Conservation (phyloP, 1,284 basidiomycete genomes). For the Kalmanozyma brasiliensis region DNA sequence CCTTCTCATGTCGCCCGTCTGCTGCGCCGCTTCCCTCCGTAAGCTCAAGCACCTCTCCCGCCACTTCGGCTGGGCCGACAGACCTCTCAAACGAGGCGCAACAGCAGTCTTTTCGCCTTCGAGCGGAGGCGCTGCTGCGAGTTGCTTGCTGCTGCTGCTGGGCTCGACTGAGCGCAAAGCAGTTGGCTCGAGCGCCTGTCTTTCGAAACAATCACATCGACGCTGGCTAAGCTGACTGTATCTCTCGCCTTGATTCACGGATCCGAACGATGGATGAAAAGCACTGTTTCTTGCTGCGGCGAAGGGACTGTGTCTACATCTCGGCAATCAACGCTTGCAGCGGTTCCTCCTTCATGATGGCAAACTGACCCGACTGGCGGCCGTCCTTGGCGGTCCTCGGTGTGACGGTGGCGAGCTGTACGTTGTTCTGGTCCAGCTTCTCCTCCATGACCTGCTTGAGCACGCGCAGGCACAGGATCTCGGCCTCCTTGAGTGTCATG, state of each 20-base stretch:
- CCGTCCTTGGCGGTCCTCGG: conserved; percentile 60
- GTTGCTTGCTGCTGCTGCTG: too few relatives aligned
- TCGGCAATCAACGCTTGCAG: conserved; percentile 64
- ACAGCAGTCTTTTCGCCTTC: too few relatives aligned
- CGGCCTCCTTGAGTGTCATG: conserved; percentile 91
- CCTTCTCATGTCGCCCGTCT: background rate
- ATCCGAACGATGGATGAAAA: too few relatives aligned
- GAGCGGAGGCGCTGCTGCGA: too few relatives aligned
- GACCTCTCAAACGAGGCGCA: background rate
- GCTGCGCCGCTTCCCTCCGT: too few relatives aligned
- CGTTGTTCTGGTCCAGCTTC: conserved; percentile 96
- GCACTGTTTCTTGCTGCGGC: background rate
- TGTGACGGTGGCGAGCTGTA: conserved; percentile 81
- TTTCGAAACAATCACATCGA: too few relatives aligned
- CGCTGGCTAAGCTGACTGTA: too few relatives aligned
- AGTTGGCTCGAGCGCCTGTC: too few relatives aligned
- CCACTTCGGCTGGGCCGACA: background rate
- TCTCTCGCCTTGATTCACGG: too few relatives aligned
- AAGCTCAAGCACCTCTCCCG: background rate
- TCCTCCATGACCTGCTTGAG: conserved; percentile 99
- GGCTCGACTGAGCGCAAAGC: too few relatives aligned
- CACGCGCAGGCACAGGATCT: conserved; percentile 84
- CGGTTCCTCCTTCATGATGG: conserved; percentile 61
- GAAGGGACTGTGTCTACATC: conserved; percentile 47
- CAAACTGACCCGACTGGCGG: conserved; percentile 61